A percentile compares a stretch with the other conserved stretches of the same genome.
phyloP scores from a whole-genome alignment of 2,329 filamentous ascomycete genomes.

The Ampelomyces quisqualis region DNA sequence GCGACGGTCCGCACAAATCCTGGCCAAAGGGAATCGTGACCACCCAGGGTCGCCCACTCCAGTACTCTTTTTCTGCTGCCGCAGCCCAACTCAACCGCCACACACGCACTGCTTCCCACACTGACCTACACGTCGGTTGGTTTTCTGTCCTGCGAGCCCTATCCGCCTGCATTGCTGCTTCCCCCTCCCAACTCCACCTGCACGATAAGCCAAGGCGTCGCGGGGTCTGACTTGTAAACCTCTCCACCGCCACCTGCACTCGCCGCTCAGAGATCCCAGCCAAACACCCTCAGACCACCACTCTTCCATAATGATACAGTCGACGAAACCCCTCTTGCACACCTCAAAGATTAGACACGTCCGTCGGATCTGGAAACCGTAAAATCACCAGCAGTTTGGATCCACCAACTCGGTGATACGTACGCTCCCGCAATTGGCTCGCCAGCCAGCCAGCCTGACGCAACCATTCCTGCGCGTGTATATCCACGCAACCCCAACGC shows the following conservation, averaged over 20 bases:
- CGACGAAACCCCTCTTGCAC: constrained; percentile 39
- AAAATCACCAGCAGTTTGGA: constrained; percentile 20
- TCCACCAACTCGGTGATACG: constrained; percentile 28
- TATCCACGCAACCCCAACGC: constrained; percentile 22
- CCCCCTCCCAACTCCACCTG: constrained; percentile 31
- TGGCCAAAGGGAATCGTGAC: constrained; percentile 37
- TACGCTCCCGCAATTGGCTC: constrained; percentile 34
- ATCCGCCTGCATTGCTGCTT: constrained; percentile 43
- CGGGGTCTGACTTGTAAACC: constrained; percentile 44
- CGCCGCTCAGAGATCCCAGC: constrained; percentile 36
- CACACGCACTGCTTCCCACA: constrained; percentile 29
- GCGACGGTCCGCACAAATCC: constrained; percentile 35
- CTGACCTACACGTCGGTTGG: constrained; percentile 38
- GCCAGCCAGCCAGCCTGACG: constrained; percentile 28
- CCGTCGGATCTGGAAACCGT: constrained; percentile 39
- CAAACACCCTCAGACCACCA: constrained; percentile 33
- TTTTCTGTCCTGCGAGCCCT: constrained; percentile 38
- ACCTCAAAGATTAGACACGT: constrained; percentile 35
- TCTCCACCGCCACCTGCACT: constrained; percentile 37
- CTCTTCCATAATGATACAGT: constrained; percentile 46
- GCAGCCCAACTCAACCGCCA: constrained; percentile 34
- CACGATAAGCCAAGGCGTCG: constrained; percentile 44
- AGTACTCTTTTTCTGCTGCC: constrained; percentile 27
- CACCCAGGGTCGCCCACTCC: constrained; percentile 37
- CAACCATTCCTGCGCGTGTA: constrained; percentile 29